Base-by-base conservation (phyloP, 805 yeast genomes). In the Alloascoidea hylecoeti region DNA sequence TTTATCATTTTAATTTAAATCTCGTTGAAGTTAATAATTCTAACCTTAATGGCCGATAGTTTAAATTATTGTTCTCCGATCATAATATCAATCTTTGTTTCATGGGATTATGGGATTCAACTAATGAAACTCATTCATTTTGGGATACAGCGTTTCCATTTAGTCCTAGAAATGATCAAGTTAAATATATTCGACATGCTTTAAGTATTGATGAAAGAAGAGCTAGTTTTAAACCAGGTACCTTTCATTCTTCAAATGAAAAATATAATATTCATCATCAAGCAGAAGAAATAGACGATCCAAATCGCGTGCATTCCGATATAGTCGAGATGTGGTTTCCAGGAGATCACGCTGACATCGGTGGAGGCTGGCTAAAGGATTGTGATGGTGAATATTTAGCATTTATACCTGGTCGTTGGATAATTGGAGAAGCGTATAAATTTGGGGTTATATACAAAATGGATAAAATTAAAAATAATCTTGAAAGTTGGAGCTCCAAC, bases 71-170 rank as follows among this genome's bases (percentile, higher is more conserved):
- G n/a, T n/a, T n/a, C n/a, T n/a, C n/a, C n/a, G n/a, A n/a, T n/a
- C n/a, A n/a, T n/a, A n/a, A n/a, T 2, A 67, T 72, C 2, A 48
- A 47, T 4, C 61, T 78, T 36, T 66, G 67, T 44, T 74, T 75
- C 42, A 68, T 77, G 65, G 85, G 85, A 0, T 52, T 78, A 15
- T 78, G 78, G 67, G 86, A 78, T 53, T 70, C 82, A 0, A 74
- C 76, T 15, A 75, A 74, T 48, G 75, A 83, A 1, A 75, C 76
- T 15, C 84, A 84, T 0, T 46, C 75, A 5, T 40, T 76, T 3
- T 57, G 73, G 33, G 81, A 75, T 46, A 53, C 72, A 32, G 43
- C 72, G 49, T 77, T 76, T 43, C 82, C 83, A 0, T 73, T 61
- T 44, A 63, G 77, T 1, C 66, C 74, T 2, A 58, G 66, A 38